Base-by-base conservation (phyloP, 106 monocot genomes). In the Allium sativum region DNA sequence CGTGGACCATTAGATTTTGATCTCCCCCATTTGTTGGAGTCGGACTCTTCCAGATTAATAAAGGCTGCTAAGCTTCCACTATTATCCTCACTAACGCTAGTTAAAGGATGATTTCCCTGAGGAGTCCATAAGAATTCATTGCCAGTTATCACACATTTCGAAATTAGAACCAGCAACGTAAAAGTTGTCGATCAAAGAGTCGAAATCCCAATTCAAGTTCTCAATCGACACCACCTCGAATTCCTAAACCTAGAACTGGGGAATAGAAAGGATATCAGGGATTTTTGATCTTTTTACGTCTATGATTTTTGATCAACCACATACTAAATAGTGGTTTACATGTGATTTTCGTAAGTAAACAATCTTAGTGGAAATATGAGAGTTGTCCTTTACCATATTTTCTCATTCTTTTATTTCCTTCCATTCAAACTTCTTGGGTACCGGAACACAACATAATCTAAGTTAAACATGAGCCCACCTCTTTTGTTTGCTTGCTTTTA, bases 1-100 rank as follows among this genome's bases (percentile, higher is more conserved):
- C 76, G 72, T n/a, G 8, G 48, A 56, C 61, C 53, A 45, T 56
- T 53, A 10, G 84, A 74, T 57, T 84, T 81, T 68, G 74, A 48
- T 44, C 84, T 84, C 14, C 19, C 68, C 67, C 89, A n/a, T 77
- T 88, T 88, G 15, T 61, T 68, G 14, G 80, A 64, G 68, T 54
- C 58, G 46, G 72, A 46, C 20, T 78, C 80, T 48, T 77, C 74
- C 3, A 56, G 18, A 9, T 42, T 68, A 66, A 74, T 67, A 63
- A 63, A 52, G 61, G 74, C 80, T 44, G 56, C 65, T 50, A 73
- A 67, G 45, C 69, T 71, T 58, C 68, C 60, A 80, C 77, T 70
- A 7, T 65, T 67, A 48, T 74, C 73, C 60, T 74, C 66, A 69
- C 68, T 48, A 44, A 3, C 18, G 40, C 19, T 66, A 42, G 69